Conservation (phyloP, 192 early-diverging fungal genomes). For the Jimgerdemannia flammicorona region DNA sequence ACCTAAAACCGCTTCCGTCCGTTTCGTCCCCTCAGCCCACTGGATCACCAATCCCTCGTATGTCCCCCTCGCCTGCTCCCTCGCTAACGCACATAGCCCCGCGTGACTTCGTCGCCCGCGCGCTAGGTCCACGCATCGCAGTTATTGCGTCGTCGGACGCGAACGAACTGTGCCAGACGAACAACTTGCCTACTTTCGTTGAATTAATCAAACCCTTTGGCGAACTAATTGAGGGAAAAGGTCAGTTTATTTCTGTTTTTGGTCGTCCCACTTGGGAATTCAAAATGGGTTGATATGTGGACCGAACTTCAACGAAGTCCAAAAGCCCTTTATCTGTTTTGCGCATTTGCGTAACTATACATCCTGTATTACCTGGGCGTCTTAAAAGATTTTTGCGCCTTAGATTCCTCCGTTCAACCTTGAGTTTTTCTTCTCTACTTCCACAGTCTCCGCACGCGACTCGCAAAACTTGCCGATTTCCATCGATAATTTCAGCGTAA, state of each 20-base stretch:
- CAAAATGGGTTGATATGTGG: no score
- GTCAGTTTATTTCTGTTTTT: slow-evolving; percentile 27
- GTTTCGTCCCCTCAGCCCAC: not conserved
- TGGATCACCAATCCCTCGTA: not conserved
- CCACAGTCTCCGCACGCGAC: slow-evolving; percentile 53
- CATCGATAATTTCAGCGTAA: slow-evolving; percentile 61
- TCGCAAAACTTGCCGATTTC: slow-evolving; percentile 52
- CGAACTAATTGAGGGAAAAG: slow-evolving; percentile 55
- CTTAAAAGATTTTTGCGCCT: no score
- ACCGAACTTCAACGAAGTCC: not conserved
- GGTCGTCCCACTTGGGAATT: not conserved
- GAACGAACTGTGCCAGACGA: slow-evolving; percentile 54
- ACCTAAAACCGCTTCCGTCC: not conserved
- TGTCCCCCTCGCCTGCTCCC: not conserved
- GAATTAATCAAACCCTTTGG: slow-evolving; percentile 73
- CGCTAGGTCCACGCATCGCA: slow-evolving; percentile 62
- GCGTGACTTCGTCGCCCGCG: slow-evolving; percentile 46
- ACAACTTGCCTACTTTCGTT: slow-evolving; percentile 52
- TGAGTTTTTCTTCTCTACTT: slow-evolving; percentile 8
- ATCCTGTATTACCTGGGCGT: not conserved
- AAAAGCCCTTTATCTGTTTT: slow-evolving; percentile 1
- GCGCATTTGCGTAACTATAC: not conserved
- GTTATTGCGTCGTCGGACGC: slow-evolving; percentile 61
- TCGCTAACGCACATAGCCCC: not conserved
- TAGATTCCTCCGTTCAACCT: not conserved